Evolutionary conservation across 2,329 filamentous ascomycete genomes (phyloP), one percentile per base, ranked within the genome.

Genomic region (Colletotrichum limetticola): DNA sequence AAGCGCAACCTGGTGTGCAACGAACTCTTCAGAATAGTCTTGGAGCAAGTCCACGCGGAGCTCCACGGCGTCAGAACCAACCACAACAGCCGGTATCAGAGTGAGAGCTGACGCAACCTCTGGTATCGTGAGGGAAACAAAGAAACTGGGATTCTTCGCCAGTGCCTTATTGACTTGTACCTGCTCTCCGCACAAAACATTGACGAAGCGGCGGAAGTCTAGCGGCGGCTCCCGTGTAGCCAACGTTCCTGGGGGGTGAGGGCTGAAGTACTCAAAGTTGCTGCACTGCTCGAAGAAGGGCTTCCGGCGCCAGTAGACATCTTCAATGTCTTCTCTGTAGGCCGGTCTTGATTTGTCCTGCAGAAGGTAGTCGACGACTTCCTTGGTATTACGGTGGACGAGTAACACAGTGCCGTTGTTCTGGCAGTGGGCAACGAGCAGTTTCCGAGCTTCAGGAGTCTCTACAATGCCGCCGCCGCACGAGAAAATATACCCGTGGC

Each of bases 391-490:
- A 46, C 97, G 91, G 79, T 97, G 94, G 59, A 99, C 93, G 26
- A 97, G 88, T 24, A 99, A 86, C 5, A 99, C 96, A 74, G 93
- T 92, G 5, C 97, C 97, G 46, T 95, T 95, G 73, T 85, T 89
- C 76, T 91, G 90, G 78, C 93, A 90, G 80, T 95, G 96, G 42
- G 92, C 87, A 30, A 88, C 86, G 46, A 99, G 90, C 32, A 97
- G 82, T 74, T 94, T 89, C 19, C 95, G 91, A 24, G 95, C 95
- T 78, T 93, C 92, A 1, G 93, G 90, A 0, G 91, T 94, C 81
- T 99, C 97, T 12, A 99, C 95, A 35, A 99, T 90, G 35, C 97
- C 97, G 56, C 97, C 97, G 66, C 97, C 97, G 76, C 96, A 98
- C 1, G 97, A 97, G 80, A 99, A 95, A 74, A 99, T 90, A 79